These are phyloP conservation scores for Suillus luteus DNA, from an alignment of 768 basidiomycete species.

Conservation along the genomic window DNA sequence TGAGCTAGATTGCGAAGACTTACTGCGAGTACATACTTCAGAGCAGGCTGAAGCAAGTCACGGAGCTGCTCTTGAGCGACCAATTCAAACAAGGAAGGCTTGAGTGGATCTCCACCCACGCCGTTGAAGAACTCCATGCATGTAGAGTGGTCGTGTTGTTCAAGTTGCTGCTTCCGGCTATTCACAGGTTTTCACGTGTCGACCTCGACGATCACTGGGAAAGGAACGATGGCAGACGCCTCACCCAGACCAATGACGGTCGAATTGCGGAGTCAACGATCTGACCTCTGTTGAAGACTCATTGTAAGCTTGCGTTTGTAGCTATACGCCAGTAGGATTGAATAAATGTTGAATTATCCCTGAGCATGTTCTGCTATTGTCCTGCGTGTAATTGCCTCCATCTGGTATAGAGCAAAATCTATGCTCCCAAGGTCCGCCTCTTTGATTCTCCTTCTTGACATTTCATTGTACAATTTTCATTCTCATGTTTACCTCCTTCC, in stretches of 20 bases:
- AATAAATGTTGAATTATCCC: background rate
- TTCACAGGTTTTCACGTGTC: background rate
- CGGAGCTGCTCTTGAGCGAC: conserved; percentile 92
- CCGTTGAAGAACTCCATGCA: conserved; percentile 86
- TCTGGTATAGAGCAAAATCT: conserved; percentile 1
- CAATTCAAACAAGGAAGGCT: conserved; percentile 88
- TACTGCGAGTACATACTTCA: conserved; percentile 93
- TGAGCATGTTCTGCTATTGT: background rate
- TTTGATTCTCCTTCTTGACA: background rate
- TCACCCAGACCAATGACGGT: background rate
- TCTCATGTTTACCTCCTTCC: conserved; percentile 65
- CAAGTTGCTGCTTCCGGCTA: background rate
- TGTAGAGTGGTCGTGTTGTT: conserved; percentile 1
- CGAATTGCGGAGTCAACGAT: background rate
- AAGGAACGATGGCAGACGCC: background rate
- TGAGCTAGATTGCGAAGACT: conserved; percentile 29
- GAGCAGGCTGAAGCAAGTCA: conserved; percentile 89
- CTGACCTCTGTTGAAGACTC: background rate
- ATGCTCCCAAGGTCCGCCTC: background rate
- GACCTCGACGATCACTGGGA: background rate
- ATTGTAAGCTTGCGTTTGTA: background rate
- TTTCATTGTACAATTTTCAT: background rate
- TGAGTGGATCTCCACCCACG: conserved; percentile 67
- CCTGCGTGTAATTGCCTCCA: conserved; percentile 6
- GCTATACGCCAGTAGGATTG: background rate